phyloP scores from a whole-genome alignment of 768 basidiomycete species.

The Arthromyces matolae region DNA sequence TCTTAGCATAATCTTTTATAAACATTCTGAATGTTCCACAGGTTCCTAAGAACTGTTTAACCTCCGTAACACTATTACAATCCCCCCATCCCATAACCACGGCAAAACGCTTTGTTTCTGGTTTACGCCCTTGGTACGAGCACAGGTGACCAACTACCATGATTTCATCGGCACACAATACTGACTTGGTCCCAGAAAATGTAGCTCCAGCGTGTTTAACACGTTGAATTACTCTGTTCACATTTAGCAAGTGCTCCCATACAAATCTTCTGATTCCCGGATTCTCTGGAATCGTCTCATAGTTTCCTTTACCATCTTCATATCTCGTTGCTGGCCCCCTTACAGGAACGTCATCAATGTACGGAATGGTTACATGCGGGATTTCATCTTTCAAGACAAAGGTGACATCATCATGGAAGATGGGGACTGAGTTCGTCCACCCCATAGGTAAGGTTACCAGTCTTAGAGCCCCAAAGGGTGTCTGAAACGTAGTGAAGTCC shows the following conservation, averaged over 20 bases:
- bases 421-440: slow-evolving; percentile 23
- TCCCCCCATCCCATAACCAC: too few species aligned
- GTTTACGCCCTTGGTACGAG: too few species aligned
- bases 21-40: too few species aligned
- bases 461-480: slow-evolving; percentile 29
- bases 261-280: slow-evolving; percentile 32
- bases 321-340: slow-evolving; percentile 28
- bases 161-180: too few species aligned
- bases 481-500: slow-evolving; percentile 38
- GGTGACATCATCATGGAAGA: slow-evolving; percentile 37
- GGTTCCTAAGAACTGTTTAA: too few species aligned
- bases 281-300: slow-evolving; percentile 35
- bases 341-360: too few species aligned
- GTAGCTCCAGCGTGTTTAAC: slow-evolving; percentile 34
- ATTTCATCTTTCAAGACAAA: slow-evolving; percentile 38
- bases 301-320: slow-evolving; percentile 20
- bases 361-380: slow-evolving; percentile 21
- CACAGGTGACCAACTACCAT: too few species aligned
- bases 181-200: too few species aligned
- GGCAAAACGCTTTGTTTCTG: too few species aligned
- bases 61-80: too few species aligned
- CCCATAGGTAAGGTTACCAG: slow-evolving; percentile 30
- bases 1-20: too few species aligned
- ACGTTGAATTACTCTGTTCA: slow-evolving; percentile 34
- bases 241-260: slow-evolving; percentile 33